These are phyloP conservation scores for Helotiales sp. DNA, from an alignment of 2,329 filamentous ascomycete species.

Conservation along the genomic window DNA sequence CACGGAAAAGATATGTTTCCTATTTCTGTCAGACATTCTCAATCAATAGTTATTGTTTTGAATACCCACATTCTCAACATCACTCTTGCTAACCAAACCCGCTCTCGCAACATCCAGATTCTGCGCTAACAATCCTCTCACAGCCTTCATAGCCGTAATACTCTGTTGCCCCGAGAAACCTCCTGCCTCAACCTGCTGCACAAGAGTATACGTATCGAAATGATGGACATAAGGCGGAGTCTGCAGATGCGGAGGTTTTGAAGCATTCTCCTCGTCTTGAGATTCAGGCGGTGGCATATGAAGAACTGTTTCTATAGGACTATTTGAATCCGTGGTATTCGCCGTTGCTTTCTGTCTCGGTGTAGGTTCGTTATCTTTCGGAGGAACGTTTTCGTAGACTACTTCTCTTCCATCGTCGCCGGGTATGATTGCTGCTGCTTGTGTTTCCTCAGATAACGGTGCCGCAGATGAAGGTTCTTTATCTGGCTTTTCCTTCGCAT, in stretches of 20 bases:
- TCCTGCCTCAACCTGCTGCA: constrained; percentile 71
- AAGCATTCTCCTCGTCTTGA: constrained; percentile 37
- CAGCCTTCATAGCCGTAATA: constrained; percentile 87
- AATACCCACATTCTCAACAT: constrained; percentile 73
- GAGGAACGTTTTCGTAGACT: neutral
- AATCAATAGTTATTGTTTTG: neutral
- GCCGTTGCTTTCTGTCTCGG: constrained; percentile 29
- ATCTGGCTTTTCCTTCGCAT: constrained; percentile 6
- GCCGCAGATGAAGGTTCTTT: constrained; percentile 18
- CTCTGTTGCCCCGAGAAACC: constrained; percentile 76
- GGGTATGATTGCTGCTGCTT: constrained; percentile 25
- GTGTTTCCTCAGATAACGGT: constrained; percentile 30
- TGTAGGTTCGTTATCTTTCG: constrained; percentile 18
- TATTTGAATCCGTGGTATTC: constrained; percentile 33
- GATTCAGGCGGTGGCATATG: constrained; percentile 46
- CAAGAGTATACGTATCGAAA: constrained; percentile 91
- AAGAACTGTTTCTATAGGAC: constrained; percentile 52
- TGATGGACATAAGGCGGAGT: constrained; percentile 87
- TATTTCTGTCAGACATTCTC: constrained; percentile 29
- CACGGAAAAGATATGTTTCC: constrained; percentile 90
- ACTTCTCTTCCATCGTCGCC: constrained; percentile 19
- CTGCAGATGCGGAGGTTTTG: constrained; percentile 65
- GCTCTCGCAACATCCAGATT: constrained; percentile 81
- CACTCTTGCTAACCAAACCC: constrained; percentile 82
- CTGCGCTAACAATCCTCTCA: constrained; percentile 71